A percentile compares a stretch with the other conserved stretches of the same genome.
phyloP scores from a whole-genome alignment of 805 yeast species.

The Ogataea ramenticola region DNA sequence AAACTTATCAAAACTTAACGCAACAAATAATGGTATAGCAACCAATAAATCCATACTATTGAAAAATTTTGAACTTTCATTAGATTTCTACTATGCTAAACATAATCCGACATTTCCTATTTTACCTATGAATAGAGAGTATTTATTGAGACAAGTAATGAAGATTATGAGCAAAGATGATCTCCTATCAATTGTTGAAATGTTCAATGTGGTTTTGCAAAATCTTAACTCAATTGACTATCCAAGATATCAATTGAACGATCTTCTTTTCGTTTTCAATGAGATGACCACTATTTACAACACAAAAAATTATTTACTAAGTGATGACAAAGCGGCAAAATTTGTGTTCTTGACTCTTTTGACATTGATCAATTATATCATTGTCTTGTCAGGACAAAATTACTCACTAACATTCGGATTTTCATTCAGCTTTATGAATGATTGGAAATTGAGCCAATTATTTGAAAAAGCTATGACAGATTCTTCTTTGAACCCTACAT shows the following conservation, averaged over 20 bases:
- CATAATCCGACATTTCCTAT: slow-evolving; percentile 41
- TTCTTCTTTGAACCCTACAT: neutral
- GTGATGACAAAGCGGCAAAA: slow-evolving; percentile 18
- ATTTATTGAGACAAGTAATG: slow-evolving; percentile 18
- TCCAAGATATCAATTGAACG: slow-evolving; percentile 21
- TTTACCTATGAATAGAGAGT: slow-evolving; percentile 29
- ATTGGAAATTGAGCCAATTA: slow-evolving; percentile 42
- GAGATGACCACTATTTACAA: slow-evolving; percentile 31
- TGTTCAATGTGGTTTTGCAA: slow-evolving; percentile 34
- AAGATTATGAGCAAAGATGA: slow-evolving; percentile 23
- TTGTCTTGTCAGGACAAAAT: slow-evolving; percentile 51
- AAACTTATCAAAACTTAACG: slow-evolving; percentile 9
- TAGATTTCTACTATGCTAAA: slow-evolving; percentile 34
- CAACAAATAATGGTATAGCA: neutral
- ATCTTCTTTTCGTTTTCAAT: slow-evolving; percentile 29
- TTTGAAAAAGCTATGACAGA: slow-evolving; percentile 9
- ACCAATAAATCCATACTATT: slow-evolving; percentile 15
- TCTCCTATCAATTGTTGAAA: slow-evolving; percentile 26
- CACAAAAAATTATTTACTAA: slow-evolving; percentile 20
- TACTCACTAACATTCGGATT: slow-evolving; percentile 51
- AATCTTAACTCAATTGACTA: slow-evolving; percentile 25
- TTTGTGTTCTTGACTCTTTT: slow-evolving; percentile 31
- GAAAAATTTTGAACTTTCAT: slow-evolving; percentile 24
- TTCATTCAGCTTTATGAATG: slow-evolving; percentile 49
- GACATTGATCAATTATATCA: slow-evolving; percentile 44